Evolutionary conservation across 176 grass and related monocot species (phyloP).

Genomic region (Otatea glauca): DNA sequence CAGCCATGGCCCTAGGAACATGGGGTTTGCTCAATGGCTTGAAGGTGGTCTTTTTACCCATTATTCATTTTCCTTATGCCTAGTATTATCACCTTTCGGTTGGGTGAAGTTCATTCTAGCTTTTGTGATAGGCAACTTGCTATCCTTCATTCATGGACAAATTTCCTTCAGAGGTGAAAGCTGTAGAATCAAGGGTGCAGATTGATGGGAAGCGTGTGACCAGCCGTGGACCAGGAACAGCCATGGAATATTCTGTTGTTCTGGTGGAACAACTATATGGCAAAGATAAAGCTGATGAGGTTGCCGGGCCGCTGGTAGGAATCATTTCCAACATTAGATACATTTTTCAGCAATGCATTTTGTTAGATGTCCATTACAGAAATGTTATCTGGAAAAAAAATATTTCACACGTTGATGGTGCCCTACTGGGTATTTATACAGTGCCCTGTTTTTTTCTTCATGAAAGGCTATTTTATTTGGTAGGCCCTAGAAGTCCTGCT

Average conservation of each 20-base stretch:
- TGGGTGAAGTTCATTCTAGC: background rate
- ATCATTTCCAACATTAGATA: slow-evolving; percentile 17
- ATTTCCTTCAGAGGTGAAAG: slow-evolving; percentile 58
- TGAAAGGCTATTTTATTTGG: background rate
- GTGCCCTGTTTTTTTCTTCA: background rate
- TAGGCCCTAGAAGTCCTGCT: background rate
- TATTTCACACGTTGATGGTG: background rate
- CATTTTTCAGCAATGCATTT: background rate
- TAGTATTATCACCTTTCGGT: background rate
- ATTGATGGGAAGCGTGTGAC: slow-evolving; percentile 73
- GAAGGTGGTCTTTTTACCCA: slow-evolving; percentile 39
- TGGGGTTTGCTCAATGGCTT: slow-evolving; percentile 78
- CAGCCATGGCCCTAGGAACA: slow-evolving; percentile 67
- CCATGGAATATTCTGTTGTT: slow-evolving; percentile 68
- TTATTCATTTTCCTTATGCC: background rate
- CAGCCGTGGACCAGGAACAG: slow-evolving; percentile 72
- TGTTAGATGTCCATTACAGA: background rate
- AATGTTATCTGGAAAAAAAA: background rate
- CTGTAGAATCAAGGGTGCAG: slow-evolving; percentile 79
- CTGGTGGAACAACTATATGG: slow-evolving; percentile 76
- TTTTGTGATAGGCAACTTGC: slow-evolving; percentile 65
- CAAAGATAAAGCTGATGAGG: slow-evolving; percentile 71
- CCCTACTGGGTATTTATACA: background rate
- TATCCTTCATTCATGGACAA: slow-evolving; percentile 75
- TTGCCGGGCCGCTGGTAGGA: slow-evolving; percentile 72